Evolutionary conservation across 441 rosid genomes (phyloP).

Genomic region (Flueggea neowawraea): DNA sequence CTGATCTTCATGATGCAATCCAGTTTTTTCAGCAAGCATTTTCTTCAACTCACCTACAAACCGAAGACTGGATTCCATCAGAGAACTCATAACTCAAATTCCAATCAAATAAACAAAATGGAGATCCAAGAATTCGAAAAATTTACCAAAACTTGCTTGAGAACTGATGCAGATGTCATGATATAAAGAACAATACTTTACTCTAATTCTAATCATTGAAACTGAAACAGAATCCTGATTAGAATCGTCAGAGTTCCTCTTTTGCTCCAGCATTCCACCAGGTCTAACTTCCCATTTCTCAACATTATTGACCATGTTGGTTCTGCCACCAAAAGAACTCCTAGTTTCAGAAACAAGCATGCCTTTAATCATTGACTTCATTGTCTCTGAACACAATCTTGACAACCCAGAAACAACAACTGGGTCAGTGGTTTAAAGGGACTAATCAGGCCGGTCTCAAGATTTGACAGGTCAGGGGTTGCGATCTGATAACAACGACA

Average conservation of each 20-base stretch:
- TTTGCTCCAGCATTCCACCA: conserved; percentile 98
- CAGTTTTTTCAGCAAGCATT: conserved; percentile 71
- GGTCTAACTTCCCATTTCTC: conserved; percentile 90
- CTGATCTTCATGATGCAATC: conserved; percentile 88
- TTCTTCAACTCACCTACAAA: conserved; percentile 91
- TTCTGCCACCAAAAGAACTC: conserved; percentile 8
- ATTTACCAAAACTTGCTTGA: conserved; percentile 86
- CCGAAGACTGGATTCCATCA: background rate
- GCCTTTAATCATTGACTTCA: conserved; percentile 17
- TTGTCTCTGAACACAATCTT: conserved; percentile 10
- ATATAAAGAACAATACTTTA: conserved; percentile 65
- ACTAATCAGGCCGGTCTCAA: background rate
- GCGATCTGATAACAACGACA: too few species aligned
- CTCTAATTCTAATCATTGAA: conserved; percentile 71
- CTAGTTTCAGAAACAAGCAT: conserved; percentile 4
- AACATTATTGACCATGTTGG: background rate
- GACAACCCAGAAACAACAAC: background rate
- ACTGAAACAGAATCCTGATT: conserved; percentile 53
- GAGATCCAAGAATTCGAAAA: background rate
- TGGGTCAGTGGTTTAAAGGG: too few species aligned
- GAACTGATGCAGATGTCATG: conserved; percentile 74
- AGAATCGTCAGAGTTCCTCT: conserved; percentile 53
- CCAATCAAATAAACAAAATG: background rate
- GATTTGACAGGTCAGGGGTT: background rate
- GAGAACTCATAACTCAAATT: background rate